Evolutionary conservation across 352 stramenopile species (phyloP).

Genomic region (Globisporangium echinulatum): DNA sequence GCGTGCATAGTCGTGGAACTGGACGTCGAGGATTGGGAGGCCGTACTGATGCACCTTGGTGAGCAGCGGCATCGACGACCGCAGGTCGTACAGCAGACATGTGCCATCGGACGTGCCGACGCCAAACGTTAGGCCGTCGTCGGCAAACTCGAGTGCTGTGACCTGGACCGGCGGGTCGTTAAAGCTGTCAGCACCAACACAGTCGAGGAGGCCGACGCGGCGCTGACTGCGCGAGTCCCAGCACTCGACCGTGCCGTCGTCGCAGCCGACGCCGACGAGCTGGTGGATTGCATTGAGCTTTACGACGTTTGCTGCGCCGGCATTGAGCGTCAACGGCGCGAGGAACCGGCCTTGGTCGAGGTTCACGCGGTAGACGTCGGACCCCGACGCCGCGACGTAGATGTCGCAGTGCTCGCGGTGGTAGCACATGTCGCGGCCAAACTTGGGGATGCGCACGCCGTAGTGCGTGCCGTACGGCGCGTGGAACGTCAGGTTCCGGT

Average conservation of each 20-base stretch:
- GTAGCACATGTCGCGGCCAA: constrained; percentile 97
- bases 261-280: constrained; percentile 86
- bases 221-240: constrained; percentile 90
- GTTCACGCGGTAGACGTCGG: constrained; percentile 96
- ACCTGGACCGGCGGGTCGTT: constrained; percentile 60
- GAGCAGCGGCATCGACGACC: constrained; percentile 90
- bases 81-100: constrained; percentile 95
- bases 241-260: constrained; percentile 94
- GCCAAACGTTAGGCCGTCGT: constrained; percentile 92
- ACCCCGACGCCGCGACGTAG: constrained; percentile 83
- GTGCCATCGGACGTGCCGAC: constrained; percentile 92
- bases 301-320: constrained; percentile 83
- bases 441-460: constrained; percentile 94
- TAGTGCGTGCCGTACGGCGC: constrained; percentile 97
- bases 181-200: constrained; percentile 10
- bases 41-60: constrained; percentile 98
- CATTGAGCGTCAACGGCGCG: constrained; percentile 67
- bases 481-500: constrained; percentile 97
- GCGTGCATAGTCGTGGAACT: constrained; percentile 88
- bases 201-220: constrained; percentile 60
- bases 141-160: constrained; percentile 93
- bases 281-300: constrained; percentile 88
- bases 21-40: constrained; percentile 92
- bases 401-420: constrained; percentile 95
- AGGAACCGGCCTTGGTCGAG: constrained; percentile 97